Conservation (phyloP, 345 rosid genomes). For the Rubroshorea leprosula region DNA sequence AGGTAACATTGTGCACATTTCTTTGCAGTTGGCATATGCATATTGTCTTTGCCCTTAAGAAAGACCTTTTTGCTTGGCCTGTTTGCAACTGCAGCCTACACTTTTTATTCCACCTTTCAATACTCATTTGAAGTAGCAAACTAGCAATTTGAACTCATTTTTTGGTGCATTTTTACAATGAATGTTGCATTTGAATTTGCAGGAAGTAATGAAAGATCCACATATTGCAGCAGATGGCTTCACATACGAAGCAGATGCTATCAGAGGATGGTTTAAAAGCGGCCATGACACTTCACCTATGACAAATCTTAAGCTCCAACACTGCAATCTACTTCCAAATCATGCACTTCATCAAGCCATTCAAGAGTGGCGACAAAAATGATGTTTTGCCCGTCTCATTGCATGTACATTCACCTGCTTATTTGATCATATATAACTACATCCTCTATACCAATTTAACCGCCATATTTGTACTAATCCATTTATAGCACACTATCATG, state of each 20-base stretch:
- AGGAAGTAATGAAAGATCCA: constrained; percentile 87
- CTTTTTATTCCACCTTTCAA: background rate
- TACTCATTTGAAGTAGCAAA: constrained; percentile 7
- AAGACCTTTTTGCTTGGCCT: too few species aligned
- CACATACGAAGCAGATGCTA: constrained; percentile 86
- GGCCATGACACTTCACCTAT: constrained; percentile 85
- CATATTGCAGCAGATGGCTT: constrained; percentile 86
- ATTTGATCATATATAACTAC: constrained; percentile 5
- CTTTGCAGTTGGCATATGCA: background rate
- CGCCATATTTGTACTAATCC: background rate
- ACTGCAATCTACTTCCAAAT: constrained; percentile 68
- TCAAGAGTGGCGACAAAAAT: constrained; percentile 64
- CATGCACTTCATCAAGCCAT: constrained; percentile 80
- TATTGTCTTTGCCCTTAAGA: background rate
- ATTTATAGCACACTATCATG: background rate
- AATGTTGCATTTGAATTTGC: constrained; percentile 19
- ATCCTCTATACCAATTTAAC: background rate
- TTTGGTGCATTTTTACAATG: background rate
- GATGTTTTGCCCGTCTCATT: constrained; percentile 23
- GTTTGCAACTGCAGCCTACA: background rate
- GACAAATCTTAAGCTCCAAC: constrained; percentile 78
- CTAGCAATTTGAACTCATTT: background rate
- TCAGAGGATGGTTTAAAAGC: constrained; percentile 75
- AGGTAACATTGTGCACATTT: constrained; percentile 36
- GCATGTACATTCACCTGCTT: background rate